These are phyloP conservation scores for Mortierella sp. DNA, from an alignment of 371 early-diverging fungal species.

Conservation along the genomic window DNA sequence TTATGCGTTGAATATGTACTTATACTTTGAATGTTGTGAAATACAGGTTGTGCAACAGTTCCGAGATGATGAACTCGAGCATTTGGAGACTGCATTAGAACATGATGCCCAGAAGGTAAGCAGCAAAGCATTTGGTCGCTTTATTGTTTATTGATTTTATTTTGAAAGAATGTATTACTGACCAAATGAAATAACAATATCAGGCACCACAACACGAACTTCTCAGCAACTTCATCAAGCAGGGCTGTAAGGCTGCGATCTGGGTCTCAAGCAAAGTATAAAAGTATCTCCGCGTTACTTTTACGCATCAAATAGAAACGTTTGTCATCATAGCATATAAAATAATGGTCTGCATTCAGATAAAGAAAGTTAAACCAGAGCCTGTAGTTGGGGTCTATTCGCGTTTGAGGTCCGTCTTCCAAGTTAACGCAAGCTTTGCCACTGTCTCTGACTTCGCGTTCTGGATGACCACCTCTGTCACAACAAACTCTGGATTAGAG, in stretches of 20 bases:
- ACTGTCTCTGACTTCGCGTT: constrained; percentile 39
- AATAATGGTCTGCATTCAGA: neutral
- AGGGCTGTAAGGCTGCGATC: constrained; percentile 89
- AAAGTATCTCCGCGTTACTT: neutral
- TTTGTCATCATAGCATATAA: neutral
- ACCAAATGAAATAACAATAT: neutral
- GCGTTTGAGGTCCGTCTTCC: constrained; percentile 27
- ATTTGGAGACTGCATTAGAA: constrained; percentile 91
- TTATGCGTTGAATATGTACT: neutral
- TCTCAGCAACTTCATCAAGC: constrained; percentile 79
- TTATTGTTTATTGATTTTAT: neutral
- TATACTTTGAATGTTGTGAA: neutral
- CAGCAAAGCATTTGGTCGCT: neutral
- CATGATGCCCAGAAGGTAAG: constrained; percentile 84
- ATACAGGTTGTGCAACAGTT: constrained; percentile 79
- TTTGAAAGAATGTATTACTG: neutral
- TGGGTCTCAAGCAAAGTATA: constrained; percentile 81
- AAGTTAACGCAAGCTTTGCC: constrained; percentile 37
- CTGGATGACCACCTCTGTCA: constrained; percentile 33
- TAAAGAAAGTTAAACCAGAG: neutral
- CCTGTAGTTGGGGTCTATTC: constrained; percentile 6
- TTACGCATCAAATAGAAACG: neutral
- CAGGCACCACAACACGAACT: constrained; percentile 81
- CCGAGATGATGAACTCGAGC: constrained; percentile 96
- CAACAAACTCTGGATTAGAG: neutral